Evolutionary conservation across 2,329 filamentous ascomycete genomes (phyloP), one percentile per base, ranked within the genome.

Genomic region (Trichophyton benhamiae): DNA sequence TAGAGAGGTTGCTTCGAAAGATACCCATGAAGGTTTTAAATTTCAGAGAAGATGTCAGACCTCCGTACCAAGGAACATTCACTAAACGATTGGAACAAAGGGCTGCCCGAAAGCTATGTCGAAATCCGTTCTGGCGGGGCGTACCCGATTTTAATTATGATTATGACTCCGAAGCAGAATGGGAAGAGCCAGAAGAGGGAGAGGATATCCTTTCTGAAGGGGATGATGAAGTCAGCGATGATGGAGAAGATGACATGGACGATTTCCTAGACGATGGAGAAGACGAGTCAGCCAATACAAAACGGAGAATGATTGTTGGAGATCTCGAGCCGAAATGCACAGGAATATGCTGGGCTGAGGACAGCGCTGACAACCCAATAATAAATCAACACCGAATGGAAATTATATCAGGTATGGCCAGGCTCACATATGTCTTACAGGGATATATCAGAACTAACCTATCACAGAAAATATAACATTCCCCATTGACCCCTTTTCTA

Each of bases 201-300:
- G 86, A 87, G 67, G 84, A 88, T 59, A 73, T 87, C 1, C 76
- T 81, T 57, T 83, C 82, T 2, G 85, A 87, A 62, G 83, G 82
- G 33, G 84, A 87, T 61, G 84, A 87, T 4, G 77, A 81, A 8
- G 79, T 79, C 60, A 82, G 79, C 60, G 80, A 82, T 3, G 83
- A 83, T 9, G 87, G 84, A n/a, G 87, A 89, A 15, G 87, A 89
- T 64, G 91, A 95, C 63, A 87, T 96, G 85, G 89, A 90, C 3
- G 91, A 85, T 17, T 96, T 96, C 69, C 78, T 96, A 1, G 91
- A 96, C 67, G 89, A 95, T 67, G 89, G 89, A 4, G 89, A 95
- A 60, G 89, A 94, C 73, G 68, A 72, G 6, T 69, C 82, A 76
- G 63, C 76, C 74, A 69, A 82, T 76, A 63, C 76, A 74, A 81